phyloP scores from a whole-genome alignment of 257 asterid genomes.

The Apocynum venetum region DNA sequence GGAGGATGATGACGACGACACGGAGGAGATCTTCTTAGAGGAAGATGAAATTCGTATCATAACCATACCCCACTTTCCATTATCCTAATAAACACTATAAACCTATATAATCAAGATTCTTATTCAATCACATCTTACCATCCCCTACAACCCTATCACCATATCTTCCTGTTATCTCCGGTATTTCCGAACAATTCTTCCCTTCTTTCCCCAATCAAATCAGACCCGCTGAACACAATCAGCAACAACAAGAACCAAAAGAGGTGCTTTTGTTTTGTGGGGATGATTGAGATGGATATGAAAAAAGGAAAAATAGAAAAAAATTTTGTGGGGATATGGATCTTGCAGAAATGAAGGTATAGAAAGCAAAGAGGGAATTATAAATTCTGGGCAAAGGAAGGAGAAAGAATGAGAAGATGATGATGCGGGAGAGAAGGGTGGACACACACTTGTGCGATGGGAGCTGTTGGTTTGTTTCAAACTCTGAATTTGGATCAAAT shows the following conservation, averaged over 20 bases:
- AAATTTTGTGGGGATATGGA: neutral
- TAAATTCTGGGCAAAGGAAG: neutral
- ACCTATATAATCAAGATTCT: neutral
- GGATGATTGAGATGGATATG: neutral
- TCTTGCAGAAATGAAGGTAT: neutral
- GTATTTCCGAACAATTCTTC: neutral
- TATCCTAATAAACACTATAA: neutral
- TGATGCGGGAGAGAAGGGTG: constrained; percentile 19
- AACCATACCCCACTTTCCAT: constrained; percentile 11
- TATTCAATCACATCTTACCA: neutral
- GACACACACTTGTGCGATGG: constrained; percentile 26
- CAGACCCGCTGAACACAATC: neutral
- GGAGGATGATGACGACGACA: neutral
- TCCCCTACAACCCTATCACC: neutral
- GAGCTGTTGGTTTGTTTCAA: neutral
- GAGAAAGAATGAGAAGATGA: constrained; percentile 2
- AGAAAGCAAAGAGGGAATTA: neutral
- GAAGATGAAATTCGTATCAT: constrained; percentile 12
- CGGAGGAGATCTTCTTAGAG: constrained; percentile 8
- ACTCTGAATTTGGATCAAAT: neutral
- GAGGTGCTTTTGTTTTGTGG: neutral
- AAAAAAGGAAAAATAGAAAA: neutral
- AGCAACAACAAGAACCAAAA: neutral
- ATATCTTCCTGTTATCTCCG: neutral
- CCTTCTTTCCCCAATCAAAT: neutral